Evolutionary conservation across 441 rosid genomes (phyloP), one percentile per base, ranked within the genome.

Genomic region (Pelargonium fulgidum): DNA sequence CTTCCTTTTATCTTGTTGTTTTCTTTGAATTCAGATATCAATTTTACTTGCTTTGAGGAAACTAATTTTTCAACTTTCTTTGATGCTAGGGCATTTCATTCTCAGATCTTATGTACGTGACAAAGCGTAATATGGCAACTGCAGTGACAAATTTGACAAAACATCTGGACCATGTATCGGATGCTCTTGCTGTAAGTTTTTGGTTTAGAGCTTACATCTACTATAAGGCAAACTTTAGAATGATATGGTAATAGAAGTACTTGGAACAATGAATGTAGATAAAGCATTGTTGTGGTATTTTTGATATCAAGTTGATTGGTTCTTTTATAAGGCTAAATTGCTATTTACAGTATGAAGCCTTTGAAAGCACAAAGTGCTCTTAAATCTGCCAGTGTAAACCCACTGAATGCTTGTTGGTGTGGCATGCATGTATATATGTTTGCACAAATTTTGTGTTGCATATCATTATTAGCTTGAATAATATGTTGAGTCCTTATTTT

Each of bases 31-130:
- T 59, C 8, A 4, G 45, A 58, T 10, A 11, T 24, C 26, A 17
- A 58, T 26, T n/a, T 61, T 29, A 16, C 61, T 24, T 63, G 26
- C 61, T 64, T 69, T 73, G 52, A 73, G 50, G 65, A 24, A 65
- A 59, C 73, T 75, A 24, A 75, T 62, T n/a, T 64, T 6, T n/a
- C 65, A 17, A 61, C 42, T 48, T 52, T 54, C 48, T 62, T 56
- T 19, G 56, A 58, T 58, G 62, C 24, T 58, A 95, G 98, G 98
- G 99, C 17, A 69, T 87, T 65, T 85, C 96, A 44, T 83, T 92
- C 76, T 84, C 90, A 50, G 97, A 95, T 81, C 89, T 95, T 50
- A 85, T 88, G 93, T 92, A 90, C 61, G 82, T 92, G n/a, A 92
- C 98, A 0, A 95, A 88, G 82, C 79, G 77, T n/a, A 85, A 75